phyloP scores from a whole-genome alignment of 192 early-diverging fungal genomes.

The Dispira simplex region DNA sequence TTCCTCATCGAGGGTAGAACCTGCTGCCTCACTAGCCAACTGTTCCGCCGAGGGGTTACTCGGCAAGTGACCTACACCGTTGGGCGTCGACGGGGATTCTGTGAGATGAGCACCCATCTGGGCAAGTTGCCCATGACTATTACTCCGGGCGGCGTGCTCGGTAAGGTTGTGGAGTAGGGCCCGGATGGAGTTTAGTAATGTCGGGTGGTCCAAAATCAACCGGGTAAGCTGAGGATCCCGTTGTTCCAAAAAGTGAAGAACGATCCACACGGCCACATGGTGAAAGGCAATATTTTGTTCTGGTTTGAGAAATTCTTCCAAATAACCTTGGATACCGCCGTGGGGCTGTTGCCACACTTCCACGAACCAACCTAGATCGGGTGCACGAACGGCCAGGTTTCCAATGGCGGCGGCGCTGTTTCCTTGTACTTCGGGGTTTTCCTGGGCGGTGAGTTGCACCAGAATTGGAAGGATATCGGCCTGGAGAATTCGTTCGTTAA shows the following conservation, averaged over 20 bases:
- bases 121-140: constrained; percentile 19
- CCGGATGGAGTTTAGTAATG: constrained; percentile 25
- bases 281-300: constrained; percentile 51
- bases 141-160: constrained; percentile 15
- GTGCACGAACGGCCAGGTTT: constrained; percentile 38
- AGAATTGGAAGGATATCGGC: constrained; percentile 48
- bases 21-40: neutral
- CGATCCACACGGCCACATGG: constrained; percentile 75
- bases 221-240: constrained; percentile 23
- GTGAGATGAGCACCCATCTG: neutral
- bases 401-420: constrained; percentile 68
- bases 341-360: constrained; percentile 47
- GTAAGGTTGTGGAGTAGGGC: constrained; percentile 17
- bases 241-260: constrained; percentile 58
- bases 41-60: neutral
- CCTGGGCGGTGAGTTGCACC: constrained; percentile 35
- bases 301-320: constrained; percentile 47
- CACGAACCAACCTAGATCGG: constrained; percentile 47
- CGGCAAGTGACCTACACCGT: neutral
- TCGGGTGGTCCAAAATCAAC: constrained; percentile 25
- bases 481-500: constrained; percentile 44
- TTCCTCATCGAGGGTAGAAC: neutral
- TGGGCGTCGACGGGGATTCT: constrained; percentile 5
- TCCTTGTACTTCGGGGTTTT: constrained; percentile 44
- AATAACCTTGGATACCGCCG: constrained; percentile 50